These are phyloP conservation scores for Saturnispora diversa DNA, from an alignment of 805 yeast genomes.

Conservation along the genomic window DNA sequence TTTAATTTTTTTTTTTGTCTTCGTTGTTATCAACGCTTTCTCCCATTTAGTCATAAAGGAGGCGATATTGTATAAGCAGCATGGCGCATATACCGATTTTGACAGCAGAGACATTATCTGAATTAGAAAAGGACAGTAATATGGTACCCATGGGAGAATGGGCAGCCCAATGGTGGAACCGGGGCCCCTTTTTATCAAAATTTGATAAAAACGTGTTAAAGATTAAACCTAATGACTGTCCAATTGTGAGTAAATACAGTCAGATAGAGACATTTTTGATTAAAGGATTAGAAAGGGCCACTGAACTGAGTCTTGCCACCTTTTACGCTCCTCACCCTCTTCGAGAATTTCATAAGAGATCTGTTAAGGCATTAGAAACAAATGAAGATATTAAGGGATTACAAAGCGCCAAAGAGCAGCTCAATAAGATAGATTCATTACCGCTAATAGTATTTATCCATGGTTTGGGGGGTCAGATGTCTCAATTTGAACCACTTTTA, in stretches of 20 bases:
- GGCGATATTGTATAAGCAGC: no score
- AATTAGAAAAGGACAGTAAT: slow-evolving; percentile 14
- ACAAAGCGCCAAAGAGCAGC: slow-evolving; percentile 18
- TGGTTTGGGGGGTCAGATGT: slow-evolving; percentile 85
- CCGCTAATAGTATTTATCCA: slow-evolving; percentile 68
- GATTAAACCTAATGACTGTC: slow-evolving; percentile 47
- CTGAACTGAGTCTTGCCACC: slow-evolving; percentile 35
- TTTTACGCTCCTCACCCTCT: slow-evolving; percentile 47
- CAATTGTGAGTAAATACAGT: slow-evolving; percentile 43
- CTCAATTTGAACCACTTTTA: slow-evolving; percentile 73
- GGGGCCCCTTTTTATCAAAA: slow-evolving; percentile 1
- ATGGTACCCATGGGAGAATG: not conserved
- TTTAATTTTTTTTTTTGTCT: not conserved
- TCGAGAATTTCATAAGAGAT: slow-evolving; percentile 28
- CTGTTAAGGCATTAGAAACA: slow-evolving; percentile 15
- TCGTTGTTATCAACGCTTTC: slow-evolving; percentile 1
- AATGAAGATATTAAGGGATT: slow-evolving; percentile 15
- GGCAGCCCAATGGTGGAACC: slow-evolving; percentile 1
- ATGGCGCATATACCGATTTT: not conserved
- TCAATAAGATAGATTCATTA: slow-evolving; percentile 35
- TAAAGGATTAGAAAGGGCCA: slow-evolving; percentile 25
- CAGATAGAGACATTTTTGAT: slow-evolving; percentile 31
- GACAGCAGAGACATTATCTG: slow-evolving; percentile 1
- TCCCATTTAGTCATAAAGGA: not conserved
- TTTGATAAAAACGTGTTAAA: slow-evolving; percentile 37